Evolutionary conservation across 495 filamentous ascomycete species (phyloP).

Genomic region (Podospora pseudopauciseta): DNA sequence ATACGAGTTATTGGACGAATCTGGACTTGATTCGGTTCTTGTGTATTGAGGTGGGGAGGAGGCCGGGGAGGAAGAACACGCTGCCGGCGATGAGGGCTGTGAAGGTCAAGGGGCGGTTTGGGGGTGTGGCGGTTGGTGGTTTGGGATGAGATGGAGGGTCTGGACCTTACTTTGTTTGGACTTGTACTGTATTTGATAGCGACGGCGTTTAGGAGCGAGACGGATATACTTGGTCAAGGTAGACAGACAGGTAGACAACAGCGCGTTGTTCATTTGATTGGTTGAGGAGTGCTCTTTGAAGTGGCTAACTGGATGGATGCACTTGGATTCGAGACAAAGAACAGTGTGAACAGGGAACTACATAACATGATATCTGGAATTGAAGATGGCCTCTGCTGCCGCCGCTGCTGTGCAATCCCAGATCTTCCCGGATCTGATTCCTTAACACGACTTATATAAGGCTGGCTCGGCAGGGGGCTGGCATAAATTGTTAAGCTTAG

Average conservation of each 20-base stretch:
- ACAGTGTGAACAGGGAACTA: not conserved
- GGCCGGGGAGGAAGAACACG: constrained; percentile 63
- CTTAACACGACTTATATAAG: not conserved
- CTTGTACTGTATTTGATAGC: not conserved
- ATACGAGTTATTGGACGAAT: constrained; percentile 88
- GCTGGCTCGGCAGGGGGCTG: not conserved
- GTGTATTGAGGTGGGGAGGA: constrained; percentile 79
- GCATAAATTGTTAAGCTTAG: constrained; percentile 5
- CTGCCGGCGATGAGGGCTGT: constrained; percentile 66
- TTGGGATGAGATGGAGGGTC: not conserved
- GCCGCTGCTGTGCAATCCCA: not conserved
- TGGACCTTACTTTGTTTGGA: not conserved
- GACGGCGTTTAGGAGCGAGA: not conserved
- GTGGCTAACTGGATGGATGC: not conserved
- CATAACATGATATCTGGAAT: not conserved
- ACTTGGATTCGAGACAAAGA: not conserved
- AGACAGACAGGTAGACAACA: too few relatives aligned
- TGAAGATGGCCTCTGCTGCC: not conserved
- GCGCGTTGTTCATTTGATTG: not conserved
- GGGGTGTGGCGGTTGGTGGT: constrained; percentile 5
- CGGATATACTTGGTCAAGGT: not conserved
- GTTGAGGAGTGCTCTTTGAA: not conserved
- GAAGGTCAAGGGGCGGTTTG: constrained; percentile 53
- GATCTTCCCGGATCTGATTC: not conserved
- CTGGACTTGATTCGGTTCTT: constrained; percentile 82